A percentile compares a stretch with the other conserved stretches of the same genome.
These are phyloP conservation scores for Thuja plicata DNA, from an alignment of 83 land plant species.

Conservation along the genomic window DNA sequence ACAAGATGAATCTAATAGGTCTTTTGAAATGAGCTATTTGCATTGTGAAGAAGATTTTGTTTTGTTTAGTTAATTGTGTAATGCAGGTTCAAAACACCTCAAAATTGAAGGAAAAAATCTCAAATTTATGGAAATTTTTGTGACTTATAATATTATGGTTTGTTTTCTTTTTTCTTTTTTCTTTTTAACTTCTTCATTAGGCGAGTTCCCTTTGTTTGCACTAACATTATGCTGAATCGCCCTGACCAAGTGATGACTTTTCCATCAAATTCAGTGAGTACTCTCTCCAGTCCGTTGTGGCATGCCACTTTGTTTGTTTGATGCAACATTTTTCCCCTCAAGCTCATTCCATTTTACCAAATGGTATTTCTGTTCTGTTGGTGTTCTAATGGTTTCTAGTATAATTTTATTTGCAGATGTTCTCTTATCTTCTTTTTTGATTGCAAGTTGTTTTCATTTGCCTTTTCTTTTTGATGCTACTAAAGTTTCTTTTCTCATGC, in stretches of 20 bases:
- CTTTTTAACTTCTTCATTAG: background rate
- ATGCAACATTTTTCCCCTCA: background rate
- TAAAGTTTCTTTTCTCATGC: no score
- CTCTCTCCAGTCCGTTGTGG: background rate
- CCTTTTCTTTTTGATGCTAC: no score
- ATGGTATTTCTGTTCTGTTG: background rate
- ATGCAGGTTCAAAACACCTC: background rate
- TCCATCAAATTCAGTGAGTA: background rate
- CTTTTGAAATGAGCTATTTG: background rate
- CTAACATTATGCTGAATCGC: background rate
- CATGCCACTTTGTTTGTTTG: background rate
- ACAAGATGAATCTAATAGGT: background rate
- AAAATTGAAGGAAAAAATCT: background rate
- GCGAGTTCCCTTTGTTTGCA: background rate
- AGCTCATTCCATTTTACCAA: background rate
- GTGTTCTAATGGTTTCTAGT: background rate
- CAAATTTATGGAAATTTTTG: background rate
- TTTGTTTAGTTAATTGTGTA: background rate
- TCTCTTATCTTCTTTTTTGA: no score
- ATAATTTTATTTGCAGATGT: no score
- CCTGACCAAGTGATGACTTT: background rate
- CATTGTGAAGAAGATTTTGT: background rate
- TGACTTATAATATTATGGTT: background rate
- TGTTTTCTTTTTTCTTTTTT: no score
- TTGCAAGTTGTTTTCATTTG: no score